A percentile compares a stretch with the other conserved stretches of the same genome.
Conservation (phyloP, 352 stramenopile species). For the Globisporangium viniferum region DNA sequence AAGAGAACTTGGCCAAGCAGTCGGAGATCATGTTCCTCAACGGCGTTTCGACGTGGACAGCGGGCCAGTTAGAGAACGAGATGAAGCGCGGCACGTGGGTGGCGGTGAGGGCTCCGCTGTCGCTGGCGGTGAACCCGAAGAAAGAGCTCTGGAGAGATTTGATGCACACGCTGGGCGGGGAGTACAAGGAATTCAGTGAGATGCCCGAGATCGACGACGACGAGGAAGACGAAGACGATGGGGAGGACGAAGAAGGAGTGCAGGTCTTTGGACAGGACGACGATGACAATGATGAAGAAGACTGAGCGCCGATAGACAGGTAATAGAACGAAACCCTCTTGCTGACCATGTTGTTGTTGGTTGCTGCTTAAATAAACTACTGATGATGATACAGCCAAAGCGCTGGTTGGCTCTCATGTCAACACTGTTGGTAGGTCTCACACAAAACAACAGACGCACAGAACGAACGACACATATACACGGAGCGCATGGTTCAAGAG, state of each 20-base stretch:
- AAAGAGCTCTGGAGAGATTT: slow-evolving; percentile 68
- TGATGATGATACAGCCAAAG: neutral
- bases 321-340: slow-evolving; percentile 22
- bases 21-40: slow-evolving; percentile 78
- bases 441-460: neutral
- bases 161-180: slow-evolving; percentile 59
- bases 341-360: neutral
- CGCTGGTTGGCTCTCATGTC: neutral
- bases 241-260: slow-evolving; percentile 22
- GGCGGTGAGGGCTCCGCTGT: slow-evolving; percentile 65
- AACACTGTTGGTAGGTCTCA: neutral
- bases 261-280: slow-evolving; percentile 11
- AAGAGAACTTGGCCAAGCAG: slow-evolving; percentile 47
- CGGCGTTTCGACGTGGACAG: slow-evolving; percentile 67
- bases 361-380: neutral
- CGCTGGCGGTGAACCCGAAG: slow-evolving; percentile 59
- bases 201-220: slow-evolving; percentile 59
- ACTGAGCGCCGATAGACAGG: slow-evolving; percentile 13
- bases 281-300: slow-evolving; percentile 13
- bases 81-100: slow-evolving; percentile 72
- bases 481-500: neutral
- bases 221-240: slow-evolving; percentile 28
- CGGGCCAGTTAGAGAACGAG: slow-evolving; percentile 68
- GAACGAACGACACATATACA: neutral
- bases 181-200: slow-evolving; percentile 69